Percentiles rank a stretch among this genome's conserved stretches.
phyloP scores from a whole-genome alignment of 2,329 filamentous ascomycete genomes.

The Colletotrichum trifolii region DNA sequence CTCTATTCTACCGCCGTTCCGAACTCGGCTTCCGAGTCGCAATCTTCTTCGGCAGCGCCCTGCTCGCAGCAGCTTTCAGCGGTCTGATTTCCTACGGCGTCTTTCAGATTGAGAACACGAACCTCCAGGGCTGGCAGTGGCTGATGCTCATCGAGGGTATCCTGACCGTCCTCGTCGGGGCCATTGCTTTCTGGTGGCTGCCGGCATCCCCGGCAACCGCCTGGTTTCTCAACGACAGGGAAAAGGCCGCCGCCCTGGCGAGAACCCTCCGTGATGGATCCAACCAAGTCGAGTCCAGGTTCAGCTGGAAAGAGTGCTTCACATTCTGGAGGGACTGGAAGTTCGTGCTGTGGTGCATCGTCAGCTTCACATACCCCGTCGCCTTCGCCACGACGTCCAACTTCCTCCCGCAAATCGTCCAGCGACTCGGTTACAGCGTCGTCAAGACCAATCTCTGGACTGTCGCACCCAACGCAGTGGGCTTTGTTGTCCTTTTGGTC shows the following conservation, averaged over 20 bases:
- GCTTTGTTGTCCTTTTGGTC: constrained; percentile 55
- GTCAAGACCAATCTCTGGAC: constrained; percentile 56
- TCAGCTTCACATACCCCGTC: constrained; percentile 59
- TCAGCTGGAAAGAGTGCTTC: constrained; percentile 54
- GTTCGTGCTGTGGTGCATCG: constrained; percentile 56
- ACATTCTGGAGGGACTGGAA: constrained; percentile 49
- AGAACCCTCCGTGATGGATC: constrained; percentile 59
- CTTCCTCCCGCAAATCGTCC: constrained; percentile 60
- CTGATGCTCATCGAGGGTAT: neutral
- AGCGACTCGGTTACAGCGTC: constrained; percentile 54
- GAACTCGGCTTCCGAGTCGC: constrained; percentile 54
- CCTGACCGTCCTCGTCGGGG: neutral
- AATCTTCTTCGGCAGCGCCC: constrained; percentile 7
- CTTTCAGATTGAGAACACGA: neutral
- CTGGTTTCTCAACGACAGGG: constrained; percentile 56
- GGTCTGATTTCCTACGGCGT: constrained; percentile 1
- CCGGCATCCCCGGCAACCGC: constrained; percentile 57
- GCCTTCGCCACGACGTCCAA: constrained; percentile 54
- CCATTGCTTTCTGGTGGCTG: constrained; percentile 7
- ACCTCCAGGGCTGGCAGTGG: neutral
- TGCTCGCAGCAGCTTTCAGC: constrained; percentile 1
- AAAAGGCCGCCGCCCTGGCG: constrained; percentile 51
- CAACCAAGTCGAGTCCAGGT: constrained; percentile 47
- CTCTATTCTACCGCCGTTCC: constrained; percentile 60
- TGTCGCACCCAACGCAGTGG: constrained; percentile 50